Conservation (phyloP, 208 protist species). For the Crithidia expoeki region DNA sequence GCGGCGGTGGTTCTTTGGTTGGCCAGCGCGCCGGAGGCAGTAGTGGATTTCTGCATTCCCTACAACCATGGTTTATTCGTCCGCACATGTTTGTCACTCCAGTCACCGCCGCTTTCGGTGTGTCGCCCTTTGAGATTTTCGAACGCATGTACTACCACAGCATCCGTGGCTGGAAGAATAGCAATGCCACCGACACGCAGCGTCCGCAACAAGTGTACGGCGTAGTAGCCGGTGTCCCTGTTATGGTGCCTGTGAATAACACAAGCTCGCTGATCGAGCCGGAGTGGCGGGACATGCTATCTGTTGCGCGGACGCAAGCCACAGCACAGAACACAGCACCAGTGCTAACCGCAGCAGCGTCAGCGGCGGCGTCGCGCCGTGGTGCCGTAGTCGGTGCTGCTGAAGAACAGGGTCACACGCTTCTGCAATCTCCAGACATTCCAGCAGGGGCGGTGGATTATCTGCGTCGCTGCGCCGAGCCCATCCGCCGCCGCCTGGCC, state of each 20-base stretch:
- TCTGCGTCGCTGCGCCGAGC: conserved; percentile 23
- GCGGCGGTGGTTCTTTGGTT: background rate
- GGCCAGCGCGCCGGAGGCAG: conserved; percentile 6
- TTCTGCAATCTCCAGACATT: conserved; percentile 34
- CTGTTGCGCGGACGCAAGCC: conserved; percentile 19
- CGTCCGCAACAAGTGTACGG: background rate
- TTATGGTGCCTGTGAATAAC: conserved; percentile 15
- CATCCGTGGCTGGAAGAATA: background rate
- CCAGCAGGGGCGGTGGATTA: conserved; percentile 28
- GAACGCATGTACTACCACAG: conserved; percentile 36
- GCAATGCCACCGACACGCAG: background rate
- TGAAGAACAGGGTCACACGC: conserved; percentile 25
- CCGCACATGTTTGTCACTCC: conserved; percentile 63
- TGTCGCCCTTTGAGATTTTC: conserved; percentile 55
- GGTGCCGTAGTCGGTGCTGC: background rate
- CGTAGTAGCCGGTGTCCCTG: background rate
- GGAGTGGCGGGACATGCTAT: conserved; percentile 25
- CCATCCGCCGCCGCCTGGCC: conserved; percentile 31
- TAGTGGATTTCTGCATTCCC: conserved; percentile 28
- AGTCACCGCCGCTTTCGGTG: conserved; percentile 30
- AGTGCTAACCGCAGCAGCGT: background rate
- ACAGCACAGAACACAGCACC: background rate
- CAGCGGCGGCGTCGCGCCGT: background rate
- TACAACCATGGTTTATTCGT: conserved; percentile 74
- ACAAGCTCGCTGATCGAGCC: conserved; percentile 31